phyloP scores from a whole-genome alignment of 2,329 filamentous ascomycete species.

The Stagonosporopsis chrysanthemi region DNA sequence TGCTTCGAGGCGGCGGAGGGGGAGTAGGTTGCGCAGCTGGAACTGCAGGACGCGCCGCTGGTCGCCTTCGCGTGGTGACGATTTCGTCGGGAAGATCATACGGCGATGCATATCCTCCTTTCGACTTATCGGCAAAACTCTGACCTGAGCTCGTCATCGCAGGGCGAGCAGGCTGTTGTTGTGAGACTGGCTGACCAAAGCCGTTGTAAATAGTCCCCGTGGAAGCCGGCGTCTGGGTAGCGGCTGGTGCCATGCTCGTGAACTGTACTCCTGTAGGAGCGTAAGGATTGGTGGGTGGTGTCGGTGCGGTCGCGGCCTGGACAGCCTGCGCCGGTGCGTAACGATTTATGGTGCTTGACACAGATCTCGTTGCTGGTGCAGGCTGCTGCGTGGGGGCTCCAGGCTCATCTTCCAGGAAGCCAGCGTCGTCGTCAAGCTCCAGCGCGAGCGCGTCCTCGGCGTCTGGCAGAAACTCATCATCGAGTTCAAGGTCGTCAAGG shows the following conservation, averaged over 20 bases:
- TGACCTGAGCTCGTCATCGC: conserved; percentile 64
- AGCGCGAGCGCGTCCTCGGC: conserved; percentile 60
- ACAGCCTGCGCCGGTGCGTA: conserved; percentile 47
- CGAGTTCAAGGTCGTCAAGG: conserved; percentile 80
- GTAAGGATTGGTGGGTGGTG: conserved; percentile 54
- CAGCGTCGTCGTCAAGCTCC: conserved; percentile 84
- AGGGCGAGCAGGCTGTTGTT: conserved; percentile 52
- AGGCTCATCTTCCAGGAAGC: conserved; percentile 76
- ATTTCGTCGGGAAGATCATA: conserved; percentile 95
- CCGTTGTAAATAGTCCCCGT: conserved; percentile 38
- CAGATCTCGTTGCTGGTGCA: conserved; percentile 25
- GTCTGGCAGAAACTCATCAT: conserved; percentile 73
- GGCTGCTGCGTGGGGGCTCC: conserved; percentile 47
- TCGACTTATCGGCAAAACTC: conserved; percentile 90
- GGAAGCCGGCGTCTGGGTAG: conserved; percentile 17
- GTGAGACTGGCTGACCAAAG: conserved; percentile 39
- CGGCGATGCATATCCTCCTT: conserved; percentile 90
- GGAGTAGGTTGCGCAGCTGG: conserved; percentile 53
- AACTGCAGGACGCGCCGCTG: conserved; percentile 38
- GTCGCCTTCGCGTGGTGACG: conserved; percentile 71
- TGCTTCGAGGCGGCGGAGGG: conserved; percentile 67
- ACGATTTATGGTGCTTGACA: conserved; percentile 32
- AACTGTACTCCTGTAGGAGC: conserved; percentile 60
- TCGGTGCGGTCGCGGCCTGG: conserved; percentile 29
- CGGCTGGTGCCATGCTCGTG: conserved; percentile 53